These are phyloP conservation scores for Hyphopichia burtonii DNA, from an alignment of 1,139 yeast species.

Conservation along the genomic window DNA sequence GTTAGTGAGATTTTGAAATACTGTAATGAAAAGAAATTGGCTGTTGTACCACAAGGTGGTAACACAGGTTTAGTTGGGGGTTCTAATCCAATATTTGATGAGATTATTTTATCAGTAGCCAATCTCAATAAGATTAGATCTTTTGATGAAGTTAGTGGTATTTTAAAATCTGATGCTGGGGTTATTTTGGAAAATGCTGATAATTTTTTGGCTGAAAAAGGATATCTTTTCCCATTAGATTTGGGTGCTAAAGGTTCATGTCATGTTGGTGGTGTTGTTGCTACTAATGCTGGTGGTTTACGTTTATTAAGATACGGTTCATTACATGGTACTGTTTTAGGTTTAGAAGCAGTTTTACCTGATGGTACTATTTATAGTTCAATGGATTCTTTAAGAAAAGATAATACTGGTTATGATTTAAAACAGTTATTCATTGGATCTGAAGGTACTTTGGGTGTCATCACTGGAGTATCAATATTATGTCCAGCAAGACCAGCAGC, in stretches of 20 bases:
- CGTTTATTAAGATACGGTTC: conserved; percentile 88
- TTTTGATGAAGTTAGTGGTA: conserved; percentile 82
- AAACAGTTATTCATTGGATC: conserved; percentile 91
- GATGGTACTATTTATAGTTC: conserved; percentile 83
- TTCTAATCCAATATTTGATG: conserved; percentile 90
- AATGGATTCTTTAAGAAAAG: conserved; percentile 82
- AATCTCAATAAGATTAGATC: conserved; percentile 76
- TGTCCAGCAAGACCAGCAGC: conserved; percentile 93
- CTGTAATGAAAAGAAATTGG: conserved; percentile 75
- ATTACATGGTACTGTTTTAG: conserved; percentile 87
- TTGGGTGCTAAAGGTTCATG: conserved; percentile 98
- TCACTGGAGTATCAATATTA: conserved; percentile 85
- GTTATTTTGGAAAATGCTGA: conserved; percentile 86
- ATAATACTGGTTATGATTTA: conserved; percentile 90
- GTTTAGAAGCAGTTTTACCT: conserved; percentile 87
- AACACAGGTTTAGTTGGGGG: conserved; percentile 98
- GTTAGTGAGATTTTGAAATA: conserved; percentile 74
- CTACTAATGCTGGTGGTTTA: conserved; percentile 96
- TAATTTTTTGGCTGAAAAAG: conserved; percentile 70
- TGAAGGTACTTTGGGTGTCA: conserved; percentile 88
- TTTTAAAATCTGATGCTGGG: conserved; percentile 88
- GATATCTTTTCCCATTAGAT: conserved; percentile 90
- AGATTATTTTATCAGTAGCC: conserved; percentile 69
- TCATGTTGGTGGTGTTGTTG: conserved; percentile 93
- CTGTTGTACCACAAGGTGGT: conserved; percentile 97